phyloP scores from a whole-genome alignment of 2,329 filamentous ascomycete species.

The Claviceps sp. region DNA sequence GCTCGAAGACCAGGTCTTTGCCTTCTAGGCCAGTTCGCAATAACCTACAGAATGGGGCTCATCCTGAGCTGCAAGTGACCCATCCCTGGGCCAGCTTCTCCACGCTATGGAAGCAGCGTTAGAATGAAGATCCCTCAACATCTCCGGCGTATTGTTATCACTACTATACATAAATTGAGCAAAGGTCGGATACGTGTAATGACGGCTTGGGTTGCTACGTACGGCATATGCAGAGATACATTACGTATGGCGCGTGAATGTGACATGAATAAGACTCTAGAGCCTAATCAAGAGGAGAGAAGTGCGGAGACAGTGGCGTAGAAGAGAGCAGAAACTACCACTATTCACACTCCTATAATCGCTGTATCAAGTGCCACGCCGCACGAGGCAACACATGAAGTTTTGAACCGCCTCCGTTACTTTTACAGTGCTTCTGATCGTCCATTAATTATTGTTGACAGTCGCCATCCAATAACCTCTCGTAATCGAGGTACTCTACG shows the following conservation, averaged over 20 bases:
- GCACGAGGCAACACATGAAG: too few species aligned
- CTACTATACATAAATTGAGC: background rate
- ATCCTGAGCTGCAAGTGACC: background rate
- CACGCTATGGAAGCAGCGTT: background rate
- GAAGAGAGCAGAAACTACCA: background rate
- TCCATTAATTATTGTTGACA: too few species aligned
- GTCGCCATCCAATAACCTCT: too few species aligned
- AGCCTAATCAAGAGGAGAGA: background rate
- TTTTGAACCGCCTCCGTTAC: too few species aligned
- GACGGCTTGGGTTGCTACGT: background rate
- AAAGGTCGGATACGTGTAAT: background rate
- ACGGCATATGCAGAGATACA: background rate
- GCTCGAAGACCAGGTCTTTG: constrained; percentile 95
- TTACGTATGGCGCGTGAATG: background rate
- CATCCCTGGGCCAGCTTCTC: background rate
- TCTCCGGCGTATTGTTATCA: background rate
- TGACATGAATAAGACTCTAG: background rate
- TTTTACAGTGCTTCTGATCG: too few species aligned
- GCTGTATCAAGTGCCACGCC: background rate
- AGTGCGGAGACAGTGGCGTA: background rate
- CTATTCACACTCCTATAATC: background rate
- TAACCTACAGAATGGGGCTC: background rate
- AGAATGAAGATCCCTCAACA: background rate
- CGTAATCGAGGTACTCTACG: background rate
- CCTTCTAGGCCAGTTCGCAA: constrained; percentile 43